Base-by-base conservation (phyloP, 2,329 filamentous ascomycete genomes). In the Gaeumannomyces tritici region DNA sequence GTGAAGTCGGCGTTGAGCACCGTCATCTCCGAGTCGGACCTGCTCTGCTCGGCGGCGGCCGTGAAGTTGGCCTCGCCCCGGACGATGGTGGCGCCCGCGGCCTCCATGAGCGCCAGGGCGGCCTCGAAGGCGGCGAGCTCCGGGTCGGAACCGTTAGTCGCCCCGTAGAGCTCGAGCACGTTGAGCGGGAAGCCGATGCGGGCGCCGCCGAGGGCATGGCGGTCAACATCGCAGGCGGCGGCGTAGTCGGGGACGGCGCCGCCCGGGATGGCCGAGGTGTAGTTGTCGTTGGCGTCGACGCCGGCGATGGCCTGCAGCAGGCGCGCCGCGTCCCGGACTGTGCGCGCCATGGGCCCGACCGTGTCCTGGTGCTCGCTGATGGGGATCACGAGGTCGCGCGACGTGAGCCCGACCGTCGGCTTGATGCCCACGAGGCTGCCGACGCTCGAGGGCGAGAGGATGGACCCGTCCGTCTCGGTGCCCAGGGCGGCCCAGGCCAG, bases 341-440 rank as follows among this genome's bases (percentile, higher is more conserved):
- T 85, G 61, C 80, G 78, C 0, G 79, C 83, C 69, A 88, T 83
- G 0, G 77, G 75, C 3, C 85, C 85, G 1, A 88, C 76, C 0
- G 80, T 82, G 65, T 88, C 85, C 67, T 86, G 82, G 67, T 84
- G 79, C 27, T 76, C 69, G 18, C 77, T 80, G 3, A 88, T 82
- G 0, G 85, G 84, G 26, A 88, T 82, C 7, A 86, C 83, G 24
- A 85, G 76, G 63, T 80, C 72, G 24, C 84, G 77, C 9, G 83
- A 86, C 0, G 83, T 88, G 5, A 89, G 73, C 0, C 88, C 88
- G 5, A 89, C 83, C 0, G 85, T 87, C 0, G 86, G 84, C 70
- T 87, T 88, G 68, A 90, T 86, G 1, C 86, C 87, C 0, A 89
- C 86, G 3, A 89, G 69, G 63, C 87, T 87, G 73, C 83, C 88